These are phyloP conservation scores for Tuber brumale DNA, from an alignment of 495 filamentous ascomycete genomes.

Conservation along the genomic window DNA sequence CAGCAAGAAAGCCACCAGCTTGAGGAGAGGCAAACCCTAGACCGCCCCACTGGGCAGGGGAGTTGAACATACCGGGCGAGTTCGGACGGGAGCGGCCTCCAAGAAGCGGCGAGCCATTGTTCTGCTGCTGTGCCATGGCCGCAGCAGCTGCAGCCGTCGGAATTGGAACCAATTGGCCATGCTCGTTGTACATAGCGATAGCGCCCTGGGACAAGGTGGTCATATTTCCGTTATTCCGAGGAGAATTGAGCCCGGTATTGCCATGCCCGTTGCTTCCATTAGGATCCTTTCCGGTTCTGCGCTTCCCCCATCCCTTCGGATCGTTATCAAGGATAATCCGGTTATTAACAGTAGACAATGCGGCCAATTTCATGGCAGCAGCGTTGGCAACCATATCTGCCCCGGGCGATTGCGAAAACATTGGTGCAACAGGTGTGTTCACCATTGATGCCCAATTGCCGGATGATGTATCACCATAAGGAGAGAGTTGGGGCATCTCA, in stretches of 20 bases:
- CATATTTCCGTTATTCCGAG: slow-evolving; percentile 38
- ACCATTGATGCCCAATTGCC: slow-evolving; percentile 98
- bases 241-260: slow-evolving; percentile 45
- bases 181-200: slow-evolving; percentile 83
- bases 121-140: slow-evolving; percentile 72
- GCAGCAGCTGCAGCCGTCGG: slow-evolving; percentile 76
- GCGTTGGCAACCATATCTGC: slow-evolving; percentile 99
- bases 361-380: slow-evolving; percentile 97
- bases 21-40: slow-evolving; percentile 83
- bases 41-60: slow-evolving; percentile 56
- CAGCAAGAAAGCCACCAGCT: slow-evolving; percentile 88
- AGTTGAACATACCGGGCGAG: slow-evolving; percentile 84
- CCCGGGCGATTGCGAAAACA: slow-evolving; percentile 61
- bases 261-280: slow-evolving; percentile 39
- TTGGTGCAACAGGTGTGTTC: slow-evolving; percentile 91
- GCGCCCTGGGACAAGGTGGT: slow-evolving; percentile 52
- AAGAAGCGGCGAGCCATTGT: slow-evolving; percentile 48
- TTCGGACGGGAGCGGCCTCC: slow-evolving; percentile 83
- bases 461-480: slow-evolving; percentile 66
- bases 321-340: slow-evolving; percentile 78
- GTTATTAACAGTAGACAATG: slow-evolving; percentile 95
- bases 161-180: slow-evolving; percentile 88
- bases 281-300: slow-evolving; percentile 48
- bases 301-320: slow-evolving; percentile 63
- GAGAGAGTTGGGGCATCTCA: slow-evolving; percentile 80